Base-by-base conservation (phyloP, 441 rosid species). In the Bocquillonia castaneifolia region DNA sequence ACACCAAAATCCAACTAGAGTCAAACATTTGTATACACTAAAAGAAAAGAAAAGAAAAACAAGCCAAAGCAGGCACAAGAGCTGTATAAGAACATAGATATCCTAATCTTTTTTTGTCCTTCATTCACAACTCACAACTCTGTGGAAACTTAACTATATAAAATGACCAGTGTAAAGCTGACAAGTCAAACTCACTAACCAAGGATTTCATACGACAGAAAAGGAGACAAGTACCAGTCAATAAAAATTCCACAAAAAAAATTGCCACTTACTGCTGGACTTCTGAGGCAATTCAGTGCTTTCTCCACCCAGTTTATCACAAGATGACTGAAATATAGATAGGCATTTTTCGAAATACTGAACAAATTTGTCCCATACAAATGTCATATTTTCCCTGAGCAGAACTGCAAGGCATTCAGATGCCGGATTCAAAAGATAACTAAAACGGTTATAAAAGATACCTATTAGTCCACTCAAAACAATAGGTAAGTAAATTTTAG, bases 401-500 rank as follows among this genome's bases (percentile, higher is more conserved):
- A 92, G 81, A 76, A 85, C 78, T 22, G 82, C 87, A 73, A 92
- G 92, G 80, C 98, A 95, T 69, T 89, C 90, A 34, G 89, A 80
- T 64, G 88, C 88, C 45, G 88, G 85, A 74, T 62, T 76, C 93
- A 98, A 91, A 71, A 89, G 69, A 71, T 72, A 72, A 76, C 82
- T 81, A 74, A 88, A 90, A 64, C 90, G 81, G 74, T 79, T 88
- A 78, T 90, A 84, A 66, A 90, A 86, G 39, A 92, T 76, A 70
- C 97, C 99, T 68, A 91, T 72, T 64, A 91, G 44, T 65, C 90
- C 96, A 81, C 85, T 88, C 79, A 91, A 85, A 74, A 88, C 63
- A 51, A 83, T 75, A 57, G 88, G 85, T 36, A 82, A 34, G 81
- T 89, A 87, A 52, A 71, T 63, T 70, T 76, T 84, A 66, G 83